Evolutionary conservation across 768 basidiomycete genomes (phyloP).

Genomic region (Mycena vulgaris): DNA sequence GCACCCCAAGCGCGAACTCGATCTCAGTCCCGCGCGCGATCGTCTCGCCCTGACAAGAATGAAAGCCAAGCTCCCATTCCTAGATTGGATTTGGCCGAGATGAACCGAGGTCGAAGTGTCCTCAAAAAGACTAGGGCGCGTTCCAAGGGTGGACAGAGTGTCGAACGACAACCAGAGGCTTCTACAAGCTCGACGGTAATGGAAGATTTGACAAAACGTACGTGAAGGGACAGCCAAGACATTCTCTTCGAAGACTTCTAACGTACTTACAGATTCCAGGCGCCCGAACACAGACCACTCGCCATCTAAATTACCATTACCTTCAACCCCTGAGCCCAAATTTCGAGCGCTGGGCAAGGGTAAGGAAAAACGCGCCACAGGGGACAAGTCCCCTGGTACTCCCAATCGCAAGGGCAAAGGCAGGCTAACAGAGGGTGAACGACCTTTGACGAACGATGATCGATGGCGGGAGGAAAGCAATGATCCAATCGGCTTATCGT

Average conservation of each 20-base stretch:
- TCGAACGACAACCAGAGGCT: not conserved
- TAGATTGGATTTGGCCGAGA: slow-evolving; percentile 7
- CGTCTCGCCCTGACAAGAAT: not conserved
- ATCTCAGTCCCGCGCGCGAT: slow-evolving; percentile 33
- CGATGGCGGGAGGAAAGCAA: slow-evolving; percentile 39
- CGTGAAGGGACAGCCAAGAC: not conserved
- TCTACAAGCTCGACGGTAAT: not conserved
- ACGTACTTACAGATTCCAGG: not conserved
- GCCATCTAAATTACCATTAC: not conserved
- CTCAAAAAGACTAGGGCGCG: slow-evolving; percentile 12
- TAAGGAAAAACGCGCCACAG: not conserved
- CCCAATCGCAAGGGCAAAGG: slow-evolving; percentile 36
- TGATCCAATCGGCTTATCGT: slow-evolving; percentile 28
- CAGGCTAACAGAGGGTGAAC: slow-evolving; percentile 32
- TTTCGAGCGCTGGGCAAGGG: not conserved
- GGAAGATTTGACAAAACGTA: not conserved
- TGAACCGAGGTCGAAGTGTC: slow-evolving; percentile 18
- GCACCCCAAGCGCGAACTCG: slow-evolving; percentile 20
- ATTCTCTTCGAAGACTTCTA: not conserved
- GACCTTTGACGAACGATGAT: slow-evolving; percentile 39
- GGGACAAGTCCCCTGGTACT: not conserved
- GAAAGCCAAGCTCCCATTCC: not conserved
- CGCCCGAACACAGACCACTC: not conserved
- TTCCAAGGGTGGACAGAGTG: not conserved
- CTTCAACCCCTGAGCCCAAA: not conserved